These are phyloP conservation scores for Cutaneotrichosporon sp. DNA, from an alignment of 1,284 basidiomycete species.

Conservation along the genomic window DNA sequence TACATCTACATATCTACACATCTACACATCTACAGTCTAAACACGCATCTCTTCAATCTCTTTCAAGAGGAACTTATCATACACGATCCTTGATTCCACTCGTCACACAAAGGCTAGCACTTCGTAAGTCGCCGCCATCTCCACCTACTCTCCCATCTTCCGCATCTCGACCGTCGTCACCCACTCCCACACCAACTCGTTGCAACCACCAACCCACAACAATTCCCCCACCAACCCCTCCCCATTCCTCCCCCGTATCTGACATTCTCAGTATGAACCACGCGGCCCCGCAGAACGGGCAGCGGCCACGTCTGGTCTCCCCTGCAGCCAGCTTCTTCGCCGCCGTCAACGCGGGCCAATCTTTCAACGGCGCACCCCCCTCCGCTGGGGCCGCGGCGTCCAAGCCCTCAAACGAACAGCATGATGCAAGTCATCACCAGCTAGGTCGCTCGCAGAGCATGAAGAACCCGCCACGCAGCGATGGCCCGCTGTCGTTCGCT, in stretches of 20 bases:
- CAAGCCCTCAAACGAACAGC: neutral
- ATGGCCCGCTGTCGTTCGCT: conserved; percentile 34
- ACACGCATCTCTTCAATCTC: too few species aligned
- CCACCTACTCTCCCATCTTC: too few species aligned
- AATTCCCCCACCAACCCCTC: too few species aligned
- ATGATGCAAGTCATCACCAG: neutral
- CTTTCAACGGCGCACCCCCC: neutral
- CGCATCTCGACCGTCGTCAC: too few species aligned
- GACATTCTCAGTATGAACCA: neutral
- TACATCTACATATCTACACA: too few species aligned
- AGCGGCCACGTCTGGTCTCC: neutral
- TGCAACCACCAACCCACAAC: too few species aligned
- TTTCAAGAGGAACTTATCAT: too few species aligned
- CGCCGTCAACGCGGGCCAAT: neutral
- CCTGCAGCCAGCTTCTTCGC: conserved; percentile 1
- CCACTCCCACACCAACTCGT: too few species aligned
- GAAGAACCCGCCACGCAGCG: conserved; percentile 19
- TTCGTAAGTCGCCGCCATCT: too few species aligned
- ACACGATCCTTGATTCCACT: too few species aligned
- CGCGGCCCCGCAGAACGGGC: neutral
- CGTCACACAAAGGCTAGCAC: too few species aligned
- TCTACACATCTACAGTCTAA: too few species aligned
- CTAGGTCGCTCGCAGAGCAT: conserved; percentile 19
- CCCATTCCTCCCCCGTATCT: neutral
- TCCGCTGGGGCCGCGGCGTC: neutral